Conservation (phyloP, 2,329 filamentous ascomycete genomes). For the Stemphylium beticola region DNA sequence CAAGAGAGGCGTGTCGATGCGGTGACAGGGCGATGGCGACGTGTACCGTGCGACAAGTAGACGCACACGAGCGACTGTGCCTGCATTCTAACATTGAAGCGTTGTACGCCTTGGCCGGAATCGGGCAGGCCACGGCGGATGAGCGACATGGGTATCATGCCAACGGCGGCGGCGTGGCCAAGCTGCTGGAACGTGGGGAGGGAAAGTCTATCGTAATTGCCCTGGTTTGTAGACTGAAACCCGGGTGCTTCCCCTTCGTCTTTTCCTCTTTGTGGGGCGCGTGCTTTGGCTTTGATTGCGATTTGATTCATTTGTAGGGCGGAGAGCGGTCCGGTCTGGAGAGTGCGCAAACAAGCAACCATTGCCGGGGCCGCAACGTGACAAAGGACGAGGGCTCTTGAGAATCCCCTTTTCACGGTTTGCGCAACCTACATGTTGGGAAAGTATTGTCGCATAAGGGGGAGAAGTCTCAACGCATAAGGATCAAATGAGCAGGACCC, state of each 20-base stretch:
- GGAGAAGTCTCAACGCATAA: too few species aligned
- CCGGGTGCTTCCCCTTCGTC: not conserved
- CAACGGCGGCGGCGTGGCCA: constrained; percentile 14
- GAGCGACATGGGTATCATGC: constrained; percentile 9
- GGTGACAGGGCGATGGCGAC: not conserved
- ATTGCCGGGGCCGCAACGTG: too few species aligned
- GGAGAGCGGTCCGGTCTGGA: too few species aligned
- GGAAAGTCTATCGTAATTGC: not conserved
- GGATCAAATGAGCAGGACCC: too few species aligned
- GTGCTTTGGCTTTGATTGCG: too few species aligned
- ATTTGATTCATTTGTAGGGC: too few species aligned
- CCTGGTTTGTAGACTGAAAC: not conserved
- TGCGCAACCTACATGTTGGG: not conserved
- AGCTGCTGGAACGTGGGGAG: constrained; percentile 19
- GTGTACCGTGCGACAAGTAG: constrained; percentile 2
- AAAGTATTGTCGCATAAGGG: too few species aligned
- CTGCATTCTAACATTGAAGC: constrained; percentile 2
- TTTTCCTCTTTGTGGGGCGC: too few species aligned
- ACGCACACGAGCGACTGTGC: not conserved
- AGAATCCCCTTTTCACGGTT: too few species aligned
- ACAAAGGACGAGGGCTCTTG: too few species aligned
- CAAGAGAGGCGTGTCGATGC: not conserved
- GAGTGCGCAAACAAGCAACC: too few species aligned
- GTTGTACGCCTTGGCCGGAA: constrained; percentile 5
- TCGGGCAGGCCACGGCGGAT: constrained; percentile 9